Conservation (phyloP, 2,329 filamentous ascomycete genomes). For the Endoconidiophora laricicola region DNA sequence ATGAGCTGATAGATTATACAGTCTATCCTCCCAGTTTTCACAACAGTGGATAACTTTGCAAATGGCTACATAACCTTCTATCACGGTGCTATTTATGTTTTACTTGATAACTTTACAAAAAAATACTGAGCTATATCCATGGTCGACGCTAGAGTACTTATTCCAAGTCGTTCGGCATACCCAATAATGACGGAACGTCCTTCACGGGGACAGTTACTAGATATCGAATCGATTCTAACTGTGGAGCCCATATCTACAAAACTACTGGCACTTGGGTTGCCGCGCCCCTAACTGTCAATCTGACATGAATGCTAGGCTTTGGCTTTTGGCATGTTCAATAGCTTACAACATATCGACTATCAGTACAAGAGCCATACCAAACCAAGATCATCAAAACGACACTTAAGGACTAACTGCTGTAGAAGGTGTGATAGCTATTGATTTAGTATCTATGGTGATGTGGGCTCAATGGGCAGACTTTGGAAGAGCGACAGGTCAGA, state of each 20-base stretch:
- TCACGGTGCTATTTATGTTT: conserved; percentile 2
- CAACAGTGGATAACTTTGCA: neutral
- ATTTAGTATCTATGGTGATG: neutral
- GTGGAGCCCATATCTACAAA: neutral
- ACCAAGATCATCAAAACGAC: neutral
- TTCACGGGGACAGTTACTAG: neutral
- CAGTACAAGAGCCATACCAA: neutral
- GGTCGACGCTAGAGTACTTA: conserved; percentile 28
- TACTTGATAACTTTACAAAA: conserved; percentile 26
- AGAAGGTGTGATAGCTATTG: neutral
- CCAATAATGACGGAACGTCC: neutral
- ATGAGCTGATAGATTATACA: neutral
- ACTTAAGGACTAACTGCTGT: neutral
- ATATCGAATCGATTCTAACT: neutral
- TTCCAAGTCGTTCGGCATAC: conserved; percentile 29
- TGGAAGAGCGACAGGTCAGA: neutral
- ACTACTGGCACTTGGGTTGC: neutral
- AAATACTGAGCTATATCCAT: conserved; percentile 29
- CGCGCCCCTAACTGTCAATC: too few relatives aligned
- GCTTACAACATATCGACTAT: neutral
- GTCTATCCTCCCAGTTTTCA: neutral
- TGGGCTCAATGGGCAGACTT: neutral
- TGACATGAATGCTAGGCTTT: too few relatives aligned
- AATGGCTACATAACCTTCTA: conserved; percentile 14
- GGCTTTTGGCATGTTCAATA: too few relatives aligned